Evolutionary conservation across 2,329 filamentous ascomycete species (phyloP).

Genomic region (Fusarium penzigii): DNA sequence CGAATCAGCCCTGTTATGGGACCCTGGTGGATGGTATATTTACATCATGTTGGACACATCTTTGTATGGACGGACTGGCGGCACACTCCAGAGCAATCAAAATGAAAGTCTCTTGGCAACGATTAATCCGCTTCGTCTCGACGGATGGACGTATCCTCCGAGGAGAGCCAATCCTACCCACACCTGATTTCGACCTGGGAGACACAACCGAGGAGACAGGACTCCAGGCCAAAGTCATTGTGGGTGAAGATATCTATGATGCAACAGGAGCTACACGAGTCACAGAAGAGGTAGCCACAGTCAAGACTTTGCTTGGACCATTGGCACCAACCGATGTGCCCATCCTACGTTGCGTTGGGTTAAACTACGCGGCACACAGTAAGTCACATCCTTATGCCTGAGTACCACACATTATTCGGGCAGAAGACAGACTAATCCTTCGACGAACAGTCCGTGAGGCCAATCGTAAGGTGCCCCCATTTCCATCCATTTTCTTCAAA

Average conservation of each 20-base stretch:
- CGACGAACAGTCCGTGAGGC: constrained; percentile 48
- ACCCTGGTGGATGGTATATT: no score
- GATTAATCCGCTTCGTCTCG: constrained; percentile 56
- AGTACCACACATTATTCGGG: no score
- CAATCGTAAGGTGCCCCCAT: constrained; percentile 49
- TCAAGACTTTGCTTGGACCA: constrained; percentile 55
- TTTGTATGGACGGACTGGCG: no score
- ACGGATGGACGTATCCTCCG: constrained; percentile 50
- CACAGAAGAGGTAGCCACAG: constrained; percentile 54
- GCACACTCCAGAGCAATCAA: neutral
- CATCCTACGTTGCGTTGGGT: constrained; percentile 58
- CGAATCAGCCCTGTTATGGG: no score
- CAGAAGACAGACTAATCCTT: neutral
- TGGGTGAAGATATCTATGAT: constrained; percentile 51
- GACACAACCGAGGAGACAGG: constrained; percentile 45
- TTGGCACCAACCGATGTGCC: constrained; percentile 52
- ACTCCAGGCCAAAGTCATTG: constrained; percentile 54
- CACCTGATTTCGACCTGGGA: constrained; percentile 45
- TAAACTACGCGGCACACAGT: constrained; percentile 63
- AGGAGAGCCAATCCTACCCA: constrained; percentile 53
- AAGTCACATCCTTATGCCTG: constrained; percentile 3
- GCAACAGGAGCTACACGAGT: constrained; percentile 47
- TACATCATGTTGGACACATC: no score
- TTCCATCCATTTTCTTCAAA: constrained; percentile 52
- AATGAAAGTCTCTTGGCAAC: constrained; percentile 46